Percentiles rank a stretch among this genome's conserved stretches.
Evolutionary conservation across 164 flowering plant species (phyloP).

Genomic region (Taxillus chinensis): DNA sequence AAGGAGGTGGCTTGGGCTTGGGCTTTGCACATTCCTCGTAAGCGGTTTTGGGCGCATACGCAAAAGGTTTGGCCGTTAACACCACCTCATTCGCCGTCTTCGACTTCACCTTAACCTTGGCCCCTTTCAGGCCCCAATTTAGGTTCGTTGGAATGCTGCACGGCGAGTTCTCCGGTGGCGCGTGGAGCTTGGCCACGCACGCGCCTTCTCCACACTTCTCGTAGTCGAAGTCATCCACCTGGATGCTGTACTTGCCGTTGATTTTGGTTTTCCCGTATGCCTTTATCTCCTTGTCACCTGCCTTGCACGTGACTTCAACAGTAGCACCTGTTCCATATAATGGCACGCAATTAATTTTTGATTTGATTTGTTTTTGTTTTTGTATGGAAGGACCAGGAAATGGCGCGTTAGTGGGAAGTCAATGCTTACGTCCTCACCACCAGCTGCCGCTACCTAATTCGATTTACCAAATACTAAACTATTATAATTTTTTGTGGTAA

Average conservation of each 20-base stretch:
- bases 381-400: too few relatives aligned
- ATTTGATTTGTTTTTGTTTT: too few relatives aligned
- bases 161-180: neutral
- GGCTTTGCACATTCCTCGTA: neutral
- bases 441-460: too few relatives aligned
- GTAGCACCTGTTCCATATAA: neutral
- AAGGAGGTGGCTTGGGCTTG: neutral
- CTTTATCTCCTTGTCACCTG: neutral
- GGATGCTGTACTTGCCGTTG: neutral
- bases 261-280: neutral
- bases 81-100: neutral
- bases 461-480: too few relatives aligned
- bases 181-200: neutral
- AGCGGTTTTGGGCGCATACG: neutral
- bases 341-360: too few relatives aligned
- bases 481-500: too few relatives aligned
- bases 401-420: too few relatives aligned
- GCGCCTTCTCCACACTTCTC: neutral
- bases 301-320: neutral
- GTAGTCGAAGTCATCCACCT: neutral
- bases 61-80: neutral
- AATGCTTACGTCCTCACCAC: too few relatives aligned
- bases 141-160: neutral
- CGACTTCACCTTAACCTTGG: neutral
- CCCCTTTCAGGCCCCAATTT: neutral